Percentiles rank a stretch among this genome's conserved stretches.
These are phyloP conservation scores for Wickerhamomyces chambardii DNA, from an alignment of 805 yeast species.

Conservation along the genomic window DNA sequence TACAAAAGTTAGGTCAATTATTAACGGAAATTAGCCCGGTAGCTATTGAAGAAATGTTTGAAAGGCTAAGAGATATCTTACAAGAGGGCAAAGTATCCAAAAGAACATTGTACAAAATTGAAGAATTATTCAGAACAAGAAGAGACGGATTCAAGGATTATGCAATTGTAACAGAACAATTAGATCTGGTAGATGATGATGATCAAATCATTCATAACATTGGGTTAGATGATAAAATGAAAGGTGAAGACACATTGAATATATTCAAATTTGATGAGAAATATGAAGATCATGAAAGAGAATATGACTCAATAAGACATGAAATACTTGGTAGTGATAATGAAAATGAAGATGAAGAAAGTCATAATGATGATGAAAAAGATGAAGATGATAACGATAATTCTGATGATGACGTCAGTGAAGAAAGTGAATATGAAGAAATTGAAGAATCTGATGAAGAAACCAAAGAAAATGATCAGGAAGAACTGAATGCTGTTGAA, in stretches of 20 bases:
- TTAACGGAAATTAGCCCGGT: conserved; percentile 32
- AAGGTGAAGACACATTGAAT: conserved; percentile 37
- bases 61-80: conserved; percentile 48
- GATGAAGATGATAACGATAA: conserved; percentile 13
- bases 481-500: conserved; percentile 5
- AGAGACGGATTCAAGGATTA: conserved; percentile 30
- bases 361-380: conserved; percentile 20
- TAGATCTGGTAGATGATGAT: conserved; percentile 58
- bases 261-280: conserved; percentile 41
- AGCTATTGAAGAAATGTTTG: conserved; percentile 44
- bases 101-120: conserved; percentile 36
- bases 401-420: conserved; percentile 8
- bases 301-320: conserved; percentile 28
- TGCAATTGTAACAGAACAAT: conserved; percentile 31
- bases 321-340: conserved; percentile 13
- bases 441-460: conserved; percentile 11
- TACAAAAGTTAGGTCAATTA: conserved; percentile 43
- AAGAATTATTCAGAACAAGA: conserved; percentile 41
- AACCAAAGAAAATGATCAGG: conserved; percentile 3
- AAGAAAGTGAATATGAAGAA: conserved; percentile 6
- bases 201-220: conserved; percentile 50
- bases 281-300: conserved; percentile 38
- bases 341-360: conserved; percentile 35
- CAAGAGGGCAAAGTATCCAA: conserved; percentile 41
- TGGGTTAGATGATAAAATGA: conserved; percentile 41